Evolutionary conservation across 2,329 filamentous ascomycete species (phyloP).

Genomic region (Colletotrichum musicola): DNA sequence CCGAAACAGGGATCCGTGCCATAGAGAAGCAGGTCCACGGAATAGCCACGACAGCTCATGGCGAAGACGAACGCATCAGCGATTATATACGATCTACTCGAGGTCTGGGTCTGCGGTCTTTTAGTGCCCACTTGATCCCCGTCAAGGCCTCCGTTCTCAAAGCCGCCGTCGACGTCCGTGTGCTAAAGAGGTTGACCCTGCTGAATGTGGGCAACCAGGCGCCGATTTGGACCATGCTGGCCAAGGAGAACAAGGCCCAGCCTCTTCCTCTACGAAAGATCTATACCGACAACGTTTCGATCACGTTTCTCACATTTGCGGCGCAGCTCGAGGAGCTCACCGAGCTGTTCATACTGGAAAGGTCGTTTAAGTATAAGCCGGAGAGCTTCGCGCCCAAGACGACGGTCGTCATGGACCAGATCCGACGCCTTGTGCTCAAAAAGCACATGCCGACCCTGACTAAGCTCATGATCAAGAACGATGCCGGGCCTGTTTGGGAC

Average conservation of each 20-base stretch:
- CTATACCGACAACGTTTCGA: constrained; percentile 73
- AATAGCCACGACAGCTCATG: constrained; percentile 36
- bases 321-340: constrained; percentile 64
- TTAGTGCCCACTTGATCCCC: constrained; percentile 71
- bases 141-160: constrained; percentile 69
- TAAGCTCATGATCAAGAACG: constrained; percentile 72
- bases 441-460: constrained; percentile 68
- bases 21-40: constrained; percentile 43
- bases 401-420: constrained; percentile 66
- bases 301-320: constrained; percentile 66
- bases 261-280: constrained; percentile 69
- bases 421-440: constrained; percentile 67
- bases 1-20: constrained; percentile 54
- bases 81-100: constrained; percentile 70
- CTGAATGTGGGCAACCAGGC: constrained; percentile 74
- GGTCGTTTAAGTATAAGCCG: constrained; percentile 62
- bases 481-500: constrained; percentile 67
- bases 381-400: constrained; percentile 66
- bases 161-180: constrained; percentile 67
- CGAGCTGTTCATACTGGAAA: constrained; percentile 72
- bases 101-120: constrained; percentile 66
- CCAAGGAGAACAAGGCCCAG: constrained; percentile 64
- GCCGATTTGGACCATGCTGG: constrained; percentile 69
- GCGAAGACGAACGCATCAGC: constrained; percentile 49
- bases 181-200: constrained; percentile 69